A percentile compares a stretch with the other conserved stretches of the same genome.
These are phyloP conservation scores for Trifolium dubium DNA, from an alignment of 306 rosid genomes.

Conservation along the genomic window DNA sequence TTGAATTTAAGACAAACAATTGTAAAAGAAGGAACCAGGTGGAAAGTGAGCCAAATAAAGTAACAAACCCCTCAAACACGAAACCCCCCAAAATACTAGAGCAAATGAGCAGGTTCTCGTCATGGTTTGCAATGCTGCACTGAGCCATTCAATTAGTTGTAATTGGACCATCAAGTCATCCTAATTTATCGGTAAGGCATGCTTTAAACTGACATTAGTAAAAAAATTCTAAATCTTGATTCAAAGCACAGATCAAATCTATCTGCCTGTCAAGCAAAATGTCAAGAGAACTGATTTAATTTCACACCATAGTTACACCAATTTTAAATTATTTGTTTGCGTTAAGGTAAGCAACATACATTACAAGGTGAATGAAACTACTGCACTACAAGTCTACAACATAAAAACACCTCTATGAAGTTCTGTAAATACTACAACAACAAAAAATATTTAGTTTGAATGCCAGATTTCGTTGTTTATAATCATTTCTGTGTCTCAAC, in stretches of 20 bases:
- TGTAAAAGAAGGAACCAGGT: background rate
- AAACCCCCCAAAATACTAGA: background rate
- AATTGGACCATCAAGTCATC: background rate
- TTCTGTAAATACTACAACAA: background rate
- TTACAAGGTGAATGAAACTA: background rate
- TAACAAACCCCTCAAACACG: constrained; percentile 24
- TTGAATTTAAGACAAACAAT: background rate
- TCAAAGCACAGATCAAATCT: constrained; percentile 11
- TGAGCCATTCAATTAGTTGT: background rate
- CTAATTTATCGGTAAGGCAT: constrained; percentile 2
- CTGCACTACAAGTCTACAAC: background rate
- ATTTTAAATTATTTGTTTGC: constrained; percentile 7
- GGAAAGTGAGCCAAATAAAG: background rate
- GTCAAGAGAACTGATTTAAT: background rate
- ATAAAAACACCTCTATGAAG: constrained; percentile 17
- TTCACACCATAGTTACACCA: constrained; percentile 5
- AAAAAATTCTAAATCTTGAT: background rate
- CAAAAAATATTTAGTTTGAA: background rate
- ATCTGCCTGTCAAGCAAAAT: background rate
- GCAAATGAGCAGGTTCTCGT: background rate
- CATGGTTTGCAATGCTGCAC: constrained; percentile 17
- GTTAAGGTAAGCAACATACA: background rate
- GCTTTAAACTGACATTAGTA: background rate
- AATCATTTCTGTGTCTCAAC: background rate
- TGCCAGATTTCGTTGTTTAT: constrained; percentile 9